These are phyloP conservation scores for Allium fistulosum DNA, from an alignment of 106 monocot genomes.

Conservation along the genomic window DNA sequence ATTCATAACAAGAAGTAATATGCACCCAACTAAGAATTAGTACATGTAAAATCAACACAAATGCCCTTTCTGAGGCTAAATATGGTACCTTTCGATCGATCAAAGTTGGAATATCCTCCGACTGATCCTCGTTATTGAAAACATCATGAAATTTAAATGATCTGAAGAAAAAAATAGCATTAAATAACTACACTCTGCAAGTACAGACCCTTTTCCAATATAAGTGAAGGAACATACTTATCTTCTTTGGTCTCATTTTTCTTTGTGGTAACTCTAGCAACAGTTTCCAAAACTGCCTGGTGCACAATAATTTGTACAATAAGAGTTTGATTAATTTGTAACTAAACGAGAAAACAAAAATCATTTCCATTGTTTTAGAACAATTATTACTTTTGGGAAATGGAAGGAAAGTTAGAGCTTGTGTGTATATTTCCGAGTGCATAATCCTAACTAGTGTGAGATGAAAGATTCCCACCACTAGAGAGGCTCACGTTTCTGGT, in stretches of 20 bases:
- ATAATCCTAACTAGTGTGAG: too few species aligned
- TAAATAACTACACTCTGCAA: too few species aligned
- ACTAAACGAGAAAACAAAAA: too few species aligned
- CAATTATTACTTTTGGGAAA: too few species aligned
- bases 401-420: too few species aligned
- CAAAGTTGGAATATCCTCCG: conserved; percentile 78
- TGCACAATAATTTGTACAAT: conserved; percentile 2
- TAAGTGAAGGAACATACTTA: conserved; percentile 43
- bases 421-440: too few species aligned
- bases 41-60: too few species aligned
- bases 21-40: not conserved
- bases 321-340: too few species aligned
- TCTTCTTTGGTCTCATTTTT: conserved; percentile 99
- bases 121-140: conserved; percentile 82
- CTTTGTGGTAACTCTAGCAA: conserved; percentile 84
- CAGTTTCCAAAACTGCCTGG: conserved; percentile 95
- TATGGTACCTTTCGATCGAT: conserved; percentile 80
- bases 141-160: conserved; percentile 91
- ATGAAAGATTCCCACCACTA: too few species aligned
- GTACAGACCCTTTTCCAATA: not conserved
- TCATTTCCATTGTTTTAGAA: too few species aligned
- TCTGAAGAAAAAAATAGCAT: conserved; percentile 22
- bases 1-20: not conserved
- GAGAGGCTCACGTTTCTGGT: too few species aligned
- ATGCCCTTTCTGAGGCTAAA: not conserved